Percentiles rank a stretch among this genome's conserved stretches.
These are phyloP conservation scores for Podospora conica DNA, from an alignment of 495 filamentous ascomycete species.

Conservation along the genomic window DNA sequence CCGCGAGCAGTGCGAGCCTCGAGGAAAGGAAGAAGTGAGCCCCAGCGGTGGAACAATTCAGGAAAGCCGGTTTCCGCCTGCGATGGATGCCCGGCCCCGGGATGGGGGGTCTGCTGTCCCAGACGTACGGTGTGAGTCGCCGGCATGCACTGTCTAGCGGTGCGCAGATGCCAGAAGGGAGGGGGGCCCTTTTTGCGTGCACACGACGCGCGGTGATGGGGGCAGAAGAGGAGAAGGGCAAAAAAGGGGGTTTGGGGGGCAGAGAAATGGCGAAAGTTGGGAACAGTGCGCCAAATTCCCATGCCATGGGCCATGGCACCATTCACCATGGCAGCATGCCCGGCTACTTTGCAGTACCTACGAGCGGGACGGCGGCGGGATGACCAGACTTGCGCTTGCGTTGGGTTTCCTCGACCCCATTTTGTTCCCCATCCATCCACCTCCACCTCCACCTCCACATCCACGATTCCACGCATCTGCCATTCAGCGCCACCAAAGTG, in stretches of 20 bases:
- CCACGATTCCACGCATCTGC: not conserved
- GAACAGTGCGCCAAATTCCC: not conserved
- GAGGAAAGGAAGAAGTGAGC: not conserved
- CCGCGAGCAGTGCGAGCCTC: not conserved
- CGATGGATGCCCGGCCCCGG: too few species aligned
- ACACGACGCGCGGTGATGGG: too few species aligned
- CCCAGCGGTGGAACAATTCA: not conserved
- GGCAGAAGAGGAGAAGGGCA: not conserved
- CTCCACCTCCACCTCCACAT: not conserved
- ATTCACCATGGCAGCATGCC: too few species aligned
- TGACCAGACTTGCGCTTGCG: not conserved
- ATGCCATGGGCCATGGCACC: not conserved
- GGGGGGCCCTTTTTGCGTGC: not conserved
- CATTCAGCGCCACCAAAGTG: not conserved
- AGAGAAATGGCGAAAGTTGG: not conserved
- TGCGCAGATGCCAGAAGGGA: not conserved
- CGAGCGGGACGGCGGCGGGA: not conserved
- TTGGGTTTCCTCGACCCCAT: not conserved
- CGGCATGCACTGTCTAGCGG: not conserved
- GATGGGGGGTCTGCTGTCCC: not conserved
- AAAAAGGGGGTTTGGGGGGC: not conserved
- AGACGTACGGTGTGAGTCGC: not conserved
- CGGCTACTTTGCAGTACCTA: too few species aligned
- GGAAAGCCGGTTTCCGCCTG: not conserved
- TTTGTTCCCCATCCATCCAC: not conserved